Base-by-base conservation (phyloP, 2,329 filamentous ascomycete species). In the Phialophora tarda region DNA sequence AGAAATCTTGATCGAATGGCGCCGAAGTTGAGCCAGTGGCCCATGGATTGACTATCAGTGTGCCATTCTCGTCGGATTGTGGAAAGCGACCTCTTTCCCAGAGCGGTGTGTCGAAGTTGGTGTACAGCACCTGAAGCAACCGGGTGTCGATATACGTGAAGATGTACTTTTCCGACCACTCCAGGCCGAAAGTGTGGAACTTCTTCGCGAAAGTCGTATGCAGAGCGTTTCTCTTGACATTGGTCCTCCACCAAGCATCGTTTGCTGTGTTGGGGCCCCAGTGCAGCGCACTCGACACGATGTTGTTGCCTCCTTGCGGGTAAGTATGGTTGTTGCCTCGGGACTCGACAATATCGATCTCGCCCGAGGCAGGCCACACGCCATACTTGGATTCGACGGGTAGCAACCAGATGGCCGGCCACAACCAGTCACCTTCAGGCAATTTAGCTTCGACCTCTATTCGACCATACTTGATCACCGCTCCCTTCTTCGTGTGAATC, bases 361-460 rank as follows among this genome's bases (percentile, higher is more conserved):
- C 91, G 50, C 92, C 92, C 8, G 90, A 93, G 8, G 82, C 79
- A 1, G 92, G 92, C 92, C 92, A 96, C 1, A 83, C 74, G 0
- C 92, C 92, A 75, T 96, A 96, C 0, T 82, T 88, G 63, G 87
- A 83, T 48, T 89, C 82, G 56, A 87, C 87, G 1, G 92, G 92
- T 82, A 96, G 83, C 90, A 96, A 91, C 90, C 91, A 93, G 74
- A 96, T 94, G 24, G 91, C 91, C 1, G 92, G 92, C 92, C 92
- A 95, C 8, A 96, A 84, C 92, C 92, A 96, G 79, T 95, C 91
- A 62, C 92, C 92, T 59, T 82, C 77, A 5, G 92, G 91, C 26
- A 95, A 80, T 78, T 89, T 89, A 34, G 92, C 92, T 2, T 85
- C 88, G 5, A 96, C 91, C 76, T 96, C 91, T 59, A 96, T 85